Evolutionary conservation across 768 basidiomycete species (phyloP).

Genomic region (Tulasnella sp.): DNA sequence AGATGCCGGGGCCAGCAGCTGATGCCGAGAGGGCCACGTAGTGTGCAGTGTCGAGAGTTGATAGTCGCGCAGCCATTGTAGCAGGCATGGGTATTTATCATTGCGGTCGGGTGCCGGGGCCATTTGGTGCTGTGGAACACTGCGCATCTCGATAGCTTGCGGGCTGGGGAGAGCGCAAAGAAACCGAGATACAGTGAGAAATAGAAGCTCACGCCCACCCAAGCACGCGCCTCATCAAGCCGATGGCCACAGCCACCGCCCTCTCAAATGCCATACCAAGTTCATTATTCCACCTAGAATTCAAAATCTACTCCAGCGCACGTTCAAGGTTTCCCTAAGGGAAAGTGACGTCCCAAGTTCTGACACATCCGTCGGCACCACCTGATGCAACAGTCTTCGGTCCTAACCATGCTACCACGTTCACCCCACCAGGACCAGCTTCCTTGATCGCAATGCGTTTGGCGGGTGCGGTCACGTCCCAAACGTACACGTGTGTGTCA

Average conservation of each 20-base stretch:
- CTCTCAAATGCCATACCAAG: neutral
- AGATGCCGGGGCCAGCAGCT: neutral
- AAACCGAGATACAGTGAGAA: neutral
- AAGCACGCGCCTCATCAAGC: neutral
- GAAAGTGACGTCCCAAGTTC: conserved; percentile 52
- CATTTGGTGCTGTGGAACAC: conserved; percentile 1
- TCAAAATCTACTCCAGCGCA: neutral
- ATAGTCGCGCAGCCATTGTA: neutral
- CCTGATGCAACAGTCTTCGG: conserved; percentile 59
- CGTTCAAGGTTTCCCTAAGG: neutral
- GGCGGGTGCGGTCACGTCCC: conserved; percentile 62
- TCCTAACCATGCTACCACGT: conserved; percentile 73
- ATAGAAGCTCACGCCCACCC: neutral
- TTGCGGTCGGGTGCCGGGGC: neutral
- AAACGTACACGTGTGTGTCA: conserved; percentile 91
- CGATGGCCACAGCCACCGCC: neutral
- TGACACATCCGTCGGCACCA: conserved; percentile 79
- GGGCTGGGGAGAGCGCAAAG: neutral
- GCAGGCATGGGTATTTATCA: neutral
- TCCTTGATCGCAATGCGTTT: conserved; percentile 81
- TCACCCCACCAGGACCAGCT: conserved; percentile 80
- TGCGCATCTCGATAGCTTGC: neutral
- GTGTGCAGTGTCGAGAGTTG: neutral
- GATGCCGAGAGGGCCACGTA: neutral
- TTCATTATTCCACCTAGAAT: neutral